Base-by-base conservation (phyloP, 495 filamentous ascomycete genomes). In the Aspergillus asperescens region DNA sequence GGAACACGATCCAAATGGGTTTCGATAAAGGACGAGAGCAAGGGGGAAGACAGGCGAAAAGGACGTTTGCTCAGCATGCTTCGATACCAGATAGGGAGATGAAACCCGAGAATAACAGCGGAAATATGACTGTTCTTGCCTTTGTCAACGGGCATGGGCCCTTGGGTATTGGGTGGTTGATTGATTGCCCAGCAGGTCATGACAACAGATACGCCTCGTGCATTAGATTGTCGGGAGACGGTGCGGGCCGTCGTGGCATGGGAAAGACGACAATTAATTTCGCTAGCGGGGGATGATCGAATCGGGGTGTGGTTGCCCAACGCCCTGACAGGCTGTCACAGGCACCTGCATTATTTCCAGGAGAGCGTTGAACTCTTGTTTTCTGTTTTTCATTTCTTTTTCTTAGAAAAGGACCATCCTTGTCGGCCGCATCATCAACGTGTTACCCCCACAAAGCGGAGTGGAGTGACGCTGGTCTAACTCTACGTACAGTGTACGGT, bases 171-270 rank as follows among this genome's bases (percentile, higher is more conserved):
- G n/a, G n/a, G n/a, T n/a, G n/a, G n/a, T n/a, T n/a, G n/a, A n/a
- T n/a, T n/a, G n/a, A n/a, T n/a, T n/a, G n/a, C n/a, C n/a, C n/a
- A n/a, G n/a, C n/a, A n/a, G n/a, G n/a, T n/a, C n/a, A n/a, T n/a
- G 45, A 60, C 40, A 18, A 46, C 52, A 52, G 31, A 55, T 50
- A 57, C 54, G 44, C 55, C 61, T 69, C 65, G 66, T 74, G 71
- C 71, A 73, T 69, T 56, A 71, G 71, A 74, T 74, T 70, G 67
- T 68, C 69, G 69, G 69, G 68, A 73, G 61, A 66, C 71, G 71
- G 71, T 60, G 68, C 71, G 71, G 70, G 60, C 70, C 70, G 71
- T 72, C 68, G 52, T 63, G 64, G 71, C 67, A 56, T 63, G 57
- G 46, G 50, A 57, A 55, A 51, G 51, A 56, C 35, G 29, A 39